Base-by-base conservation (phyloP, 805 yeast genomes). In the Candida ascalaphidarum region DNA sequence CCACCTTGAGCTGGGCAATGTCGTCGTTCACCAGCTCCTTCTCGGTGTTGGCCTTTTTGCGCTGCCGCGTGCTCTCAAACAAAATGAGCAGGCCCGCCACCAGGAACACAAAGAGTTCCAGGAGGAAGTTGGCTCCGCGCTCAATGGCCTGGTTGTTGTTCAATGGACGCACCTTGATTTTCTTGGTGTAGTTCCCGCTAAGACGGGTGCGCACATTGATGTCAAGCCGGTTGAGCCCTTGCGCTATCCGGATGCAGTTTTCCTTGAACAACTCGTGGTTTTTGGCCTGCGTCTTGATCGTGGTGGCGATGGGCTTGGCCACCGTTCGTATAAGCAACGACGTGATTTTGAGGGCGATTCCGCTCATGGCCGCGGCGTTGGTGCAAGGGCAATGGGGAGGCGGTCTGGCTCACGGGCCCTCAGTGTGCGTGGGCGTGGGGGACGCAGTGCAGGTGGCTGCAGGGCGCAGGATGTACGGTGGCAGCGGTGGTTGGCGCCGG, bases 121-220 rank as follows among this genome's bases (percentile, higher is more conserved):
- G 78, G 9, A 84, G 55, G 46, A 83, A 74, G 32, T 68, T 79
- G 24, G 94, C 92, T 1, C 94, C 95, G 33, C 67, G 74, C 33
- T 84, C 92, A 23, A 85, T 70, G 21, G 95, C 95, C 44, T 74
- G 77, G 9, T 75, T 72, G 40, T 83, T 94, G 48, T 82, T 83
- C 48, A 84, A 65, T 0, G 94, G 94, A 26, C 94, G 67, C 7
- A 83, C 69, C 41, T 68, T 71, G 26, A 69, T 50, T 17, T 65
- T 58, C 31, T 57, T 57, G n/a, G n/a, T n/a, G n/a, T n/a, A n/a
- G 31, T 68, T 71, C 12, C 81, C 81, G 35, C 74, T 47, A 23
- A 82, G 60, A 21, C 69, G 61, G 68, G 72, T 65, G 28, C 88
- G 67, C 33, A 84, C 54, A 18, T 55, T 57, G 27, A 75, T 61